A percentile compares a stretch with the other conserved stretches of the same genome.
phyloP scores from a whole-genome alignment of 371 early-diverging fungal species.

The Massospora cicadina region DNA sequence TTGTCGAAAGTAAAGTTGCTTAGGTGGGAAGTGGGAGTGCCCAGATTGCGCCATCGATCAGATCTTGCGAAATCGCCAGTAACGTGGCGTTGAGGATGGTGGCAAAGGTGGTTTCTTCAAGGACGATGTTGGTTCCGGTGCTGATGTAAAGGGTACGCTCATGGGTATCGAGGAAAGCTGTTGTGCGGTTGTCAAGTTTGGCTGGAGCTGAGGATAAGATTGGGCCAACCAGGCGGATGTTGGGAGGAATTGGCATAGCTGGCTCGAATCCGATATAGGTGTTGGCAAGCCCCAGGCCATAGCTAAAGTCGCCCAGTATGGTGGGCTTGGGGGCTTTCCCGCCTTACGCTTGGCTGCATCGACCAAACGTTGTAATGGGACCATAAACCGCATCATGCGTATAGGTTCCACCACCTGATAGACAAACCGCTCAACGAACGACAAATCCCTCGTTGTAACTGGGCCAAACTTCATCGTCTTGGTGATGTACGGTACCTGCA shows the following conservation, averaged over 20 bases:
- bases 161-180: slow-evolving; percentile 4
- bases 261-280: background rate
- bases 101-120: background rate
- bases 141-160: background rate
- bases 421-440: background rate
- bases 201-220: background rate
- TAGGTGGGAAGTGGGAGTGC: background rate
- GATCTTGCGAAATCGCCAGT: background rate
- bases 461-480: background rate
- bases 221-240: background rate
- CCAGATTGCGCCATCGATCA: slow-evolving; percentile 5
- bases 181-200: background rate
- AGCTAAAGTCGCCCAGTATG: background rate
- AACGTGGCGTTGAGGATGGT: background rate
- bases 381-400: background rate
- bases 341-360: background rate
- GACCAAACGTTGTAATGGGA: background rate
- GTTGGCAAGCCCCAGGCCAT: slow-evolving; percentile 5
- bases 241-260: slow-evolving; percentile 1
- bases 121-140: background rate
- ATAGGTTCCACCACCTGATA: background rate
- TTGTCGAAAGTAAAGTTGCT: background rate
- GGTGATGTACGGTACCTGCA: background rate
- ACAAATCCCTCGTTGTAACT: background rate
- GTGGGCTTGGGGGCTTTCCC: background rate